Evolutionary conservation across 345 rosid genomes (phyloP), one percentile per base, ranked within the genome.

Genomic region (Carallia brachiata): DNA sequence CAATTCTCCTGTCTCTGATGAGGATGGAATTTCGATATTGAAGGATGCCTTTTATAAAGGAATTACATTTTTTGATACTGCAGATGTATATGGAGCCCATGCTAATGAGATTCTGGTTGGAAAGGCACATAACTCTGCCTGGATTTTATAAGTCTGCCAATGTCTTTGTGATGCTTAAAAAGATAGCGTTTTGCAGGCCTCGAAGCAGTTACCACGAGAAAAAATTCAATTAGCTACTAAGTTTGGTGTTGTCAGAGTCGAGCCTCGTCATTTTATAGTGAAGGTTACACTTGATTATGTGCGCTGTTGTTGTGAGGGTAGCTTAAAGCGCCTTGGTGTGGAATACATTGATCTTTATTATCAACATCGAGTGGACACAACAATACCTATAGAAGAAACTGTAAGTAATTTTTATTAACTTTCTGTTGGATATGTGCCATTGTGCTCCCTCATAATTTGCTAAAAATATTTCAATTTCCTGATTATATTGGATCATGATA

Each of bases 151-250:
- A 36, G n/a, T 8, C 19, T 69, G 16, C 27, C 52, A 10, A 3
- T 4, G 23, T 27, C 31, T 30, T 56, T 56, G 28, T 19, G 31
- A 56, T 27, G 7, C 60, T 7, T 52, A 36, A 9, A 40, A 52
- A 34, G 15, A 28, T 66, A 56, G 2, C 48, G 12, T 30, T 55
- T 65, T 80, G 73, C 76, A 84, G 92, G 89, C 86, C 64, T 73
- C 85, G 81, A 82, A 85, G 79, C 78, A 82, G 48, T 71, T 87
- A 63, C 89, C 88, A 2, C 72, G 91, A 53, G 87, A 85, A 48
- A 81, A 78, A 65, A 23, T 87, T 68, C 91, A 87, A 73, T 12
- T 83, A 52, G 91, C 91, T 50, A 82, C 86, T 6, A 85, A 83
- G 77, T 85, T 85, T 28, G 84, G 91, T 23, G 70, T 83, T 65